Base-by-base conservation (phyloP, 306 rosid genomes). In the Arachis stenosperma region DNA sequence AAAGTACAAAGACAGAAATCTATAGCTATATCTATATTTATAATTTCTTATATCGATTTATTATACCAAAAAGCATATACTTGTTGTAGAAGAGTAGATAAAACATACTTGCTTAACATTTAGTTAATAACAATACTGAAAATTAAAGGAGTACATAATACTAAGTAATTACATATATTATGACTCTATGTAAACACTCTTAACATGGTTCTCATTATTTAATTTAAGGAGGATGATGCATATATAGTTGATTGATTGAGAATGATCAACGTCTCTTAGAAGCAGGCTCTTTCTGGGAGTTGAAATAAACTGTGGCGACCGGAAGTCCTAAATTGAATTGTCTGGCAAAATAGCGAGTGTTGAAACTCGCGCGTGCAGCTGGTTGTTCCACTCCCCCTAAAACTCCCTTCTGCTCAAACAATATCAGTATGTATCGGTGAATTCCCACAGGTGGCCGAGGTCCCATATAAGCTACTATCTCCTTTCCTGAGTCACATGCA, bases 381-480 rank as follows among this genome's bases (percentile, higher is more conserved):
- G 96, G 97, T 65, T 91, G 89, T 1, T 94, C 92, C 62, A 94
- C 87, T 53, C 67, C 6, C 0, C 94, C 92, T 33, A 91, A 41
- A 0, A 89, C 83, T 1, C 59, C 74, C 67, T 86, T 91, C 72
- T 94, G 98, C 74, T 81, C 53, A 54, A 91, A 94, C 5, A 94
- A 50, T 7, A 94, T 85, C 36, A 94, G 39, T 5, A 91, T 91
- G 59, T 74, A 94, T 2, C 98, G 85, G 62, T 94, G 98, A 6
- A 94, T 94, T 3, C 97, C 97, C 11, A 94, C 85, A 0, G 96
- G 97, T 2, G 97, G 97, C 1, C 83, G 60, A 0, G 98, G 98
- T 0, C 94, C 97, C 9, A 76, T 63, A 9, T 94, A 91, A 0
- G 96, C 70, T n/a, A 93, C 29, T 8, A 93, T 84, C 84, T 93